A percentile compares a stretch with the other conserved stretches of the same genome.
Conservation (phyloP, 169 alveolate species). For the Plasmodium inui region DNA sequence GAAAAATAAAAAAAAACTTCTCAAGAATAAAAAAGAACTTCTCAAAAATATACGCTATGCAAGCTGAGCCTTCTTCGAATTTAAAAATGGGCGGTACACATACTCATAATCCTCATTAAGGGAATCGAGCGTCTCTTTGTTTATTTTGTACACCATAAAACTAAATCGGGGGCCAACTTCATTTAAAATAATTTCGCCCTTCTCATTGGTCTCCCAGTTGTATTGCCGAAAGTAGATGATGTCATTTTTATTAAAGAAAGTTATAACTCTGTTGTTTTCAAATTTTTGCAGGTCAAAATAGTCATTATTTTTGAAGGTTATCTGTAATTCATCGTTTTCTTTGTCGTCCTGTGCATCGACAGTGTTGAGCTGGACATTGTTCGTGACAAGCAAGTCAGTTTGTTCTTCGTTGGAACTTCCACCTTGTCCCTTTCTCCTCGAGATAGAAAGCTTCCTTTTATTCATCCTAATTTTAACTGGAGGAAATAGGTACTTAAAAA, state of each 20-base stretch:
- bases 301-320: conserved; percentile 53
- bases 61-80: conserved; percentile 89
- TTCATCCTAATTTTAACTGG: conserved; percentile 82
- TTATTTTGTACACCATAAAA: conserved; percentile 94
- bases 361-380: background rate
- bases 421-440: conserved; percentile 2
- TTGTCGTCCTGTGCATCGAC: conserved; percentile 9
- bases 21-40: background rate
- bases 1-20: background rate
- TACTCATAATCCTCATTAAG: conserved; percentile 97
- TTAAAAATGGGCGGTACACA: conserved; percentile 98
- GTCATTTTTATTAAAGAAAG: conserved; percentile 94
- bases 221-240: conserved; percentile 95
- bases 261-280: conserved; percentile 91
- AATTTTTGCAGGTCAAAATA: conserved; percentile 77
- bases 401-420: background rate
- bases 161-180: conserved; percentile 98
- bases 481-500: conserved; percentile 95
- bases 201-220: conserved; percentile 88
- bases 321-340: conserved; percentile 9
- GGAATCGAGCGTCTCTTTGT: conserved; percentile 97
- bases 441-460: conserved; percentile 15
- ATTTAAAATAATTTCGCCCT: conserved; percentile 88
- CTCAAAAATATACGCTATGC: conserved; percentile 8
- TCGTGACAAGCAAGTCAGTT: background rate